A percentile compares a stretch with the other conserved stretches of the same genome.
Evolutionary conservation across 352 stramenopile species (phyloP).

Genomic region (Phytophthora aleatoria): DNA sequence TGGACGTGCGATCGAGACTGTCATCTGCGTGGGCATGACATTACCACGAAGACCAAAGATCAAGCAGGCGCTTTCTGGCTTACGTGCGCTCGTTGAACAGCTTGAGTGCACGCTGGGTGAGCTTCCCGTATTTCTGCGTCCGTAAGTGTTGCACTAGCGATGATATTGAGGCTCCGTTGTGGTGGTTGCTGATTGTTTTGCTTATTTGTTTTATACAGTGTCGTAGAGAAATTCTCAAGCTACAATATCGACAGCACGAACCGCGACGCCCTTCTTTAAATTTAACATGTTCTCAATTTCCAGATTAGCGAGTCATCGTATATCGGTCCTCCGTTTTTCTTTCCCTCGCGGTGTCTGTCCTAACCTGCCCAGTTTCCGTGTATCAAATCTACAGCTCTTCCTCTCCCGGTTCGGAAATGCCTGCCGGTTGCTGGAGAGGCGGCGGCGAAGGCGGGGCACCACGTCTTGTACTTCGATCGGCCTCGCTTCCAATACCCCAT

Average conservation of each 20-base stretch:
- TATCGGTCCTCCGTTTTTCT: no score
- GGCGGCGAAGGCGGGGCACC: no score
- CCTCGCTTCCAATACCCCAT: no score
- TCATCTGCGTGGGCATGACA: constrained; percentile 26
- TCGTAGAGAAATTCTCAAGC: constrained; percentile 10
- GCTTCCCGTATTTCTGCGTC: constrained; percentile 24
- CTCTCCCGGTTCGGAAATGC: no score
- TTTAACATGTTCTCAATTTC: no score
- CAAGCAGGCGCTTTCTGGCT: constrained; percentile 22
- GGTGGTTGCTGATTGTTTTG: not conserved
- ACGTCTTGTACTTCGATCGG: no score
- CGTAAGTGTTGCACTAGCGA: constrained; percentile 20
- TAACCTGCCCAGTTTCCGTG: no score
- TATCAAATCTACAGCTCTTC: no score
- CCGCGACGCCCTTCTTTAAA: not conserved
- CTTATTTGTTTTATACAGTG: constrained; percentile 7
- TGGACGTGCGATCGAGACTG: constrained; percentile 18
- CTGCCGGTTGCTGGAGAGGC: no score
- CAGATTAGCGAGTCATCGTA: no score
- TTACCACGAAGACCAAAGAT: constrained; percentile 23
- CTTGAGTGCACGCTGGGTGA: constrained; percentile 22
- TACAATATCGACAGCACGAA: constrained; percentile 9
- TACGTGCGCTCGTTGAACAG: constrained; percentile 28
- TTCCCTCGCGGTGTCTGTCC: no score
- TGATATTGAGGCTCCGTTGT: not conserved